Evolutionary conservation across 257 asterid genomes (phyloP), one percentile per base, ranked within the genome.

Genomic region (Ajuga chamaepitys): DNA sequence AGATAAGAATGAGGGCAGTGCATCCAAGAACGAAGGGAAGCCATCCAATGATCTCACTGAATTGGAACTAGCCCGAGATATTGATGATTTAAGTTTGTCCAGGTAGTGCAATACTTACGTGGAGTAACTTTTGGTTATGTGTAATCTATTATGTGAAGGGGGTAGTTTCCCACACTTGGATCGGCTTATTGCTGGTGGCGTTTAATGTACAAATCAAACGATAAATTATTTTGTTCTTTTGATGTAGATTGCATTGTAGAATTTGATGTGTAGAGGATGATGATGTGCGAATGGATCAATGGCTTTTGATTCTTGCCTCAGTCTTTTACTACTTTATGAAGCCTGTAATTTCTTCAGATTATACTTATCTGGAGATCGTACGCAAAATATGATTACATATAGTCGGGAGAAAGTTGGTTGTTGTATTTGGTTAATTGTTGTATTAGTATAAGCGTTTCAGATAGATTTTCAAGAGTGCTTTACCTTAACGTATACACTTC

Each of bases 41-140:
- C 79, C 70, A 37, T 67, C 30, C 7, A 82, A 80, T 35, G 95
- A 85, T 66, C 73, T 74, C 32, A 13, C 62, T 8, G 83, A 82
- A 22, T 50, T 78, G 70, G 91, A 82, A 25, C 42, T 89, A 63
- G 80, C 75, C 55, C 75, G 80, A 65, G 87, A 84, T 26, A 77
- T 88, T 13, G 87, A 81, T 61, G 93, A 72, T 57, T 78, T 82
- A 77, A 75, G 78, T 70, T 67, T 89, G 77, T 76, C 87, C n/a
- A 69, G 85, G 75, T 83, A 80, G 88, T 41, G 37, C 53, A 28
- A 55, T 9, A 70, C 21, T 21, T 54, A 32, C 62, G 34, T 35
- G 54, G 62, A 28, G 46, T 64, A 18, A 51, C 73, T 41, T 21
- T 69, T 20, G 56, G 35, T 68, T 61, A 68, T 60, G 53, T 76